phyloP scores from a whole-genome alignment of 306 rosid genomes.

The Quercus aquifolioides region DNA sequence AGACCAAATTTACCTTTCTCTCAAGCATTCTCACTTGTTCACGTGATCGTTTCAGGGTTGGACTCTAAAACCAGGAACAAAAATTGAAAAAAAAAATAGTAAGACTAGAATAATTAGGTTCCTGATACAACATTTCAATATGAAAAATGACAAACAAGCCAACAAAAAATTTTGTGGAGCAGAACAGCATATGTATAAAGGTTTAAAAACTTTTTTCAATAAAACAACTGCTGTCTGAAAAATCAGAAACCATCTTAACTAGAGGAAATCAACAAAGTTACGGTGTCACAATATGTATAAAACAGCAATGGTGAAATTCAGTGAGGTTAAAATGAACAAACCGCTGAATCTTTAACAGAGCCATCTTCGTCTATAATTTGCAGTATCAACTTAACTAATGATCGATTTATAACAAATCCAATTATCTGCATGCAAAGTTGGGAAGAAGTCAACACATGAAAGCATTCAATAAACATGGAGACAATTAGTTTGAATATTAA shows the following conservation, averaged over 20 bases:
- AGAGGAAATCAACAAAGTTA: constrained; percentile 15
- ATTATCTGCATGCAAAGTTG: constrained; percentile 55
- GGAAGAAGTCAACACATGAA: constrained; percentile 5
- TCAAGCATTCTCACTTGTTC: constrained; percentile 69
- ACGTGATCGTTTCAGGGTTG: constrained; percentile 59
- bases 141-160: constrained; percentile 15
- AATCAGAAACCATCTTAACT: constrained; percentile 18
- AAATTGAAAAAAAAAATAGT: neutral
- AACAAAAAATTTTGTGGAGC: neutral
- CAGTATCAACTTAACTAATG: constrained; percentile 65
- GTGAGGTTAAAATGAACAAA: constrained; percentile 39
- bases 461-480: constrained; percentile 11
- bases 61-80: constrained; percentile 48
- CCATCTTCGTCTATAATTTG: constrained; percentile 85
- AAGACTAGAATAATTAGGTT: neutral
- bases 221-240: constrained; percentile 5
- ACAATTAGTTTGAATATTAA: constrained; percentile 11
- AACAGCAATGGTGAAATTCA: constrained; percentile 5
- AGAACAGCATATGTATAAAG: constrained; percentile 18
- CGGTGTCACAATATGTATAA: constrained; percentile 1
- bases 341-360: constrained; percentile 88
- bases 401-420: constrained; percentile 59
- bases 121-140: neutral
- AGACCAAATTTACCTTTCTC: constrained; percentile 52
- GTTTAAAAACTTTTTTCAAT: constrained; percentile 11